These are phyloP conservation scores for Globisporangium rhizosaccharum DNA, from an alignment of 352 stramenopile genomes.

Conservation along the genomic window DNA sequence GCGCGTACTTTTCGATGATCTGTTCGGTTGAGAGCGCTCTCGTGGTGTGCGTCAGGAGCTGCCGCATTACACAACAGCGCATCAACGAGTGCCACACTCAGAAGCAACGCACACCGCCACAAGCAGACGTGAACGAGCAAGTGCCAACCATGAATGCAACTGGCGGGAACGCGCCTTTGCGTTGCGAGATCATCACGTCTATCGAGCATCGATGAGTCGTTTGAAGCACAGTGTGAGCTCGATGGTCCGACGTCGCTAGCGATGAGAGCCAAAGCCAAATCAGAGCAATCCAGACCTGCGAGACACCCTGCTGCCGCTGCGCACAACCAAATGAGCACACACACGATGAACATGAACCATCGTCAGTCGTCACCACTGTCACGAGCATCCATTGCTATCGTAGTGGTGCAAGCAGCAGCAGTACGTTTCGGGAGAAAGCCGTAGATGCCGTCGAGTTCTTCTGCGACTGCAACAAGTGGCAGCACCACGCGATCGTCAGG, in stretches of 20 bases:
- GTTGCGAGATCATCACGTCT: conserved; percentile 80
- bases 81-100: neutral
- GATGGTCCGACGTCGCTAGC: neutral
- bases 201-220: neutral
- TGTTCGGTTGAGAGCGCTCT: conserved; percentile 30
- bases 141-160: conserved; percentile 63
- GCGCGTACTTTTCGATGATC: conserved; percentile 38
- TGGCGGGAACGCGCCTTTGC: conserved; percentile 56
- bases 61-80: no score
- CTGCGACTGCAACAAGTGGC: conserved; percentile 23
- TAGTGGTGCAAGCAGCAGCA: neutral
- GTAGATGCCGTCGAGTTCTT: conserved; percentile 49
- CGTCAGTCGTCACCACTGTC: neutral
- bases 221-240: no score
- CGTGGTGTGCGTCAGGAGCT: conserved; percentile 18
- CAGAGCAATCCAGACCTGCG: conserved; percentile 22
- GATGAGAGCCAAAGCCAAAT: neutral
- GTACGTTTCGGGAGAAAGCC: conserved; percentile 48
- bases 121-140: neutral
- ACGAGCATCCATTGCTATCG: neutral
- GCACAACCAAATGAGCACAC: neutral
- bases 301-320: conserved; percentile 48
- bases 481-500: neutral
- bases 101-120: neutral
- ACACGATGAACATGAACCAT: neutral